Conservation (phyloP, 352 stramenopile species). For the Thalassiosira livingstoniorum region DNA sequence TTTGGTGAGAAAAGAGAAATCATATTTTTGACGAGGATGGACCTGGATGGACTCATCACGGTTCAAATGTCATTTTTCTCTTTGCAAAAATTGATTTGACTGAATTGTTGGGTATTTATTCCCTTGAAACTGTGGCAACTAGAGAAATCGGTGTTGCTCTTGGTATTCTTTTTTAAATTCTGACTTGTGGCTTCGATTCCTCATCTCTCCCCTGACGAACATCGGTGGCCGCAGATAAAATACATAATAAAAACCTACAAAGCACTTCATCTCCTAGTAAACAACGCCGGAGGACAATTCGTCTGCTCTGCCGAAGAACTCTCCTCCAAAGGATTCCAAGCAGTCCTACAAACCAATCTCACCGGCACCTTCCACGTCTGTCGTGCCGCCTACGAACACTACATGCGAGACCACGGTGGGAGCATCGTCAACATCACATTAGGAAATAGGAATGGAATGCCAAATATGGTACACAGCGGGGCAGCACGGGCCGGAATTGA, state of each 20-base stretch:
- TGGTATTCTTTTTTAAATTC: slow-evolving; percentile 3
- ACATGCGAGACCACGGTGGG: slow-evolving; percentile 91
- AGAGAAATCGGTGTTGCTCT: neutral
- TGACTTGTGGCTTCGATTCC: too few species aligned
- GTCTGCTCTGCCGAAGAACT: slow-evolving; percentile 90
- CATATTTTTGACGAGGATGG: too few species aligned
- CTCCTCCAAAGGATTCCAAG: slow-evolving; percentile 90
- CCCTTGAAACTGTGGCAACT: too few species aligned
- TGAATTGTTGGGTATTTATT: too few species aligned
- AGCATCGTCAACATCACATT: slow-evolving; percentile 96
- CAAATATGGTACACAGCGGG: slow-evolving; percentile 90
- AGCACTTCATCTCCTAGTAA: slow-evolving; percentile 91
- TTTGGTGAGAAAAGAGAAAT: too few species aligned
- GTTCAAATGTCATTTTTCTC: too few species aligned
- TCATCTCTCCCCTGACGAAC: too few species aligned
- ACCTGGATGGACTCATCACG: too few species aligned
- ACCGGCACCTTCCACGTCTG: slow-evolving; percentile 93
- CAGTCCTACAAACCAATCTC: slow-evolving; percentile 93
- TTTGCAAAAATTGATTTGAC: too few species aligned
- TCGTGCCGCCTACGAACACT: slow-evolving; percentile 91
- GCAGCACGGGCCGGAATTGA: slow-evolving; percentile 91
- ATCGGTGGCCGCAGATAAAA: too few species aligned
- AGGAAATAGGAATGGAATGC: slow-evolving; percentile 93
- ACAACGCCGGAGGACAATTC: slow-evolving; percentile 95
- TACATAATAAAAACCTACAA: slow-evolving; percentile 87